Conservation (phyloP, 352 stramenopile species). For the Phytophthora pseudosyringae region DNA sequence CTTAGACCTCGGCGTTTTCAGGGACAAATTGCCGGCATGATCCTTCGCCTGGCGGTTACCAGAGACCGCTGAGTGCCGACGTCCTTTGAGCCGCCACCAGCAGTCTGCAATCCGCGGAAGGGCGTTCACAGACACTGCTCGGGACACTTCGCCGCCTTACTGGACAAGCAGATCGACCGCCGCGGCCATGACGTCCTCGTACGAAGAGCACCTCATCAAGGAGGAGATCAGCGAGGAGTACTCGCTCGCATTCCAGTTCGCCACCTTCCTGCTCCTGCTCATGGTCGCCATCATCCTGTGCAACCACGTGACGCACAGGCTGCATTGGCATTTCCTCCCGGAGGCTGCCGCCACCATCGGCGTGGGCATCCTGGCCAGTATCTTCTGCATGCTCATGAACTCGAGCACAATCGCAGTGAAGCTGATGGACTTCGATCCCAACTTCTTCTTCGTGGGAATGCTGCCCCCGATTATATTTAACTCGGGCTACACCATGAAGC, state of each 20-base stretch:
- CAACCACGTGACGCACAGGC: conserved; percentile 80
- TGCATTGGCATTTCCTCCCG: conserved; percentile 78
- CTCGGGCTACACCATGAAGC: conserved; percentile 92
- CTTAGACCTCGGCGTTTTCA: background rate
- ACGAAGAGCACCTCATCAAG: conserved; percentile 20
- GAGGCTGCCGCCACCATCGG: conserved; percentile 74
- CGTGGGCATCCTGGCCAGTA: conserved; percentile 60
- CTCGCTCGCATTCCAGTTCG: conserved; percentile 80
- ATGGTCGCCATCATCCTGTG: conserved; percentile 81
- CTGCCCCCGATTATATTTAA: conserved; percentile 97
- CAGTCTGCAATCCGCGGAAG: conserved; percentile 26
- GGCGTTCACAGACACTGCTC: background rate
- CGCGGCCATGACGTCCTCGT: conserved; percentile 26
- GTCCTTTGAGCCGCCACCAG: conserved; percentile 3
- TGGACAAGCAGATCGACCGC: background rate
- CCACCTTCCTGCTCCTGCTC: conserved; percentile 73
- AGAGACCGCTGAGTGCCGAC: conserved; percentile 9
- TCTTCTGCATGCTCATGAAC: conserved; percentile 66
- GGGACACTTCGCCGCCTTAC: background rate
- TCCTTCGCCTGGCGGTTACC: conserved; percentile 17
- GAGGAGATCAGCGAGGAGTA: conserved; percentile 79
- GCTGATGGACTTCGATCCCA: conserved; percentile 90
- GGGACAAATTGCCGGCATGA: background rate
- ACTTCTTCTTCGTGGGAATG: conserved; percentile 94
- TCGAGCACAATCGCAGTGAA: conserved; percentile 72